Evolutionary conservation across 2,329 filamentous ascomycete species (phyloP).

Genomic region (Byssochlamys sp.): DNA sequence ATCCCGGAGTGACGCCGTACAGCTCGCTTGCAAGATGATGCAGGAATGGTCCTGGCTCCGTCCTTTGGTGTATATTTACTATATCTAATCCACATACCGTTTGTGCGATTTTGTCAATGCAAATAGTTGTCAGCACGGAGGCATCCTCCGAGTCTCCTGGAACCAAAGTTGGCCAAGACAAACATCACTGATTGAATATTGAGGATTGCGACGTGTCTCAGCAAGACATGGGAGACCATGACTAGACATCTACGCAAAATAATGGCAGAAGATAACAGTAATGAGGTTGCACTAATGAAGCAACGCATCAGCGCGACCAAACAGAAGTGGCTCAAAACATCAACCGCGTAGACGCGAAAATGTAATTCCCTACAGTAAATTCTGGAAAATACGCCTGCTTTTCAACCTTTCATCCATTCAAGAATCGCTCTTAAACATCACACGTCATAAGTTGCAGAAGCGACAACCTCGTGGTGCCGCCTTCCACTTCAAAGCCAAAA

Average conservation of each 20-base stretch:
- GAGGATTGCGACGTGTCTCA: too few relatives aligned
- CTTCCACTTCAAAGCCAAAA: neutral
- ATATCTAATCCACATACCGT: neutral
- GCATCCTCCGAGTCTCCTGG: too few relatives aligned
- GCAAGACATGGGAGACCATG: too few relatives aligned
- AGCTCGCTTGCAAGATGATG: slow-evolving; percentile 5
- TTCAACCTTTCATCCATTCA: neutral
- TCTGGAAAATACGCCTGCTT: neutral
- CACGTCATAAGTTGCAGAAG: neutral
- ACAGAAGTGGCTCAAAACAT: neutral
- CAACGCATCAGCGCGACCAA: neutral
- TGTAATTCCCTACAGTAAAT: slow-evolving; percentile 1
- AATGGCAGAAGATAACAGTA: too few relatives aligned
- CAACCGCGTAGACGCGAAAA: neutral
- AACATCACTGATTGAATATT: too few relatives aligned
- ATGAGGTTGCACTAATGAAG: neutral
- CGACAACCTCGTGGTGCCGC: neutral
- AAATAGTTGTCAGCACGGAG: neutral
- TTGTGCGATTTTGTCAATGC: neutral
- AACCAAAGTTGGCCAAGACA: too few relatives aligned
- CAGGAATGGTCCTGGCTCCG: too few relatives aligned
- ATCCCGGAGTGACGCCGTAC: slow-evolving; percentile 21
- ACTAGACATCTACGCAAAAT: too few relatives aligned
- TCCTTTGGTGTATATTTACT: neutral
- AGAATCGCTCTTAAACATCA: neutral